These are phyloP conservation scores for Diplodia intermedia DNA, from an alignment of 2,329 filamentous ascomycete species.

Conservation along the genomic window DNA sequence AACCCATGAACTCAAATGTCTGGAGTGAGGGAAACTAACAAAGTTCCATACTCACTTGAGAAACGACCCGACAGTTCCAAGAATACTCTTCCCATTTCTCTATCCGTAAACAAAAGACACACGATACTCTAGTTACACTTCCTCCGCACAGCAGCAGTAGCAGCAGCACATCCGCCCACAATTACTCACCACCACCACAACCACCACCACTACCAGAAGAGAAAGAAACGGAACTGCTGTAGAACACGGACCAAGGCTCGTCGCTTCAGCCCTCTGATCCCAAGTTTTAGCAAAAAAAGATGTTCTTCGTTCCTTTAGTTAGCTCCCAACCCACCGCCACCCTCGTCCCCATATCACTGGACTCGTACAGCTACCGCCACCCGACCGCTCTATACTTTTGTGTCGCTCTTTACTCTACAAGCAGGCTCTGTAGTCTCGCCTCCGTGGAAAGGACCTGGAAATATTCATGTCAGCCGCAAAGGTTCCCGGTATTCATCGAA, in stretches of 20 bases:
- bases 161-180: too few relatives aligned
- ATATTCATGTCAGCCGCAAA: conserved; percentile 34
- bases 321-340: too few relatives aligned
- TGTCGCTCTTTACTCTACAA: conserved; percentile 67
- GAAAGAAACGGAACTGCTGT: not conserved
- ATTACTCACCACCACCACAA: not conserved
- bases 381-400: conserved; percentile 17
- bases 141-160: not conserved
- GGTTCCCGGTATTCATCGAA: not conserved
- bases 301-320: not conserved
- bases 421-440: conserved; percentile 84
- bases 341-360: not conserved
- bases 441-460: conserved; percentile 85
- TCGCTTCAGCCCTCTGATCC: not conserved
- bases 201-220: not conserved
- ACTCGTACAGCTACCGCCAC: conserved; percentile 8
- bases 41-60: not conserved
- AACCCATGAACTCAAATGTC: too few relatives aligned
- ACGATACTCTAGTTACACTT: conserved; percentile 8
- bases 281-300: not conserved
- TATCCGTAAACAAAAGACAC: not conserved
- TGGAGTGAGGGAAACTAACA: too few relatives aligned
- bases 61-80: not conserved
- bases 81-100: conserved; percentile 6
- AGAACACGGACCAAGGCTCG: not conserved